phyloP scores from a whole-genome alignment of 768 basidiomycete species.

The Mycena rosella region DNA sequence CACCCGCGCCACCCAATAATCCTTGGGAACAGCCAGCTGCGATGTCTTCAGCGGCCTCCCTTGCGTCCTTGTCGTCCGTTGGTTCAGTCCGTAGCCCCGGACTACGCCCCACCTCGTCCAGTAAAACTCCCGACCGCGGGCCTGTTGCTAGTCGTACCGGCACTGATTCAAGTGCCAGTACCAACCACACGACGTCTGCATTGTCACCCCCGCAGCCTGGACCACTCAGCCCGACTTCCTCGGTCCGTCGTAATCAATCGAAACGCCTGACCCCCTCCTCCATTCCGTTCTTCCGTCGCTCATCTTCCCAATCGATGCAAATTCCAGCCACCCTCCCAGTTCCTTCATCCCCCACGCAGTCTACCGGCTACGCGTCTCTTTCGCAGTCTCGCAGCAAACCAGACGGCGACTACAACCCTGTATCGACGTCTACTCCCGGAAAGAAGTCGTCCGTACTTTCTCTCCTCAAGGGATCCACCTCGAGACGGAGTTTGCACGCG shows the following conservation, averaged over 20 bases:
- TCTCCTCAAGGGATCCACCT: constrained; percentile 86
- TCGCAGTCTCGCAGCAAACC: constrained; percentile 58
- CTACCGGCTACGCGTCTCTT: constrained; percentile 53
- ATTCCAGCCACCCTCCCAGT: constrained; percentile 60
- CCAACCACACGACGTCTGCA: constrained; percentile 68
- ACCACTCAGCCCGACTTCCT: constrained; percentile 81
- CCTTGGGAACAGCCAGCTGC: constrained; percentile 82
- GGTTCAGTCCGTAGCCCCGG: constrained; percentile 71
- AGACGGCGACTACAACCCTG: constrained; percentile 64
- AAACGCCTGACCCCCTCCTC: constrained; percentile 92
- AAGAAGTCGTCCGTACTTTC: constrained; percentile 90
- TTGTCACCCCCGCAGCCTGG: constrained; percentile 70
- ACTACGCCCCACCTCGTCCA: constrained; percentile 56
- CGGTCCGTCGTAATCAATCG: constrained; percentile 75
- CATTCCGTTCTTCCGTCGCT: constrained; percentile 94
- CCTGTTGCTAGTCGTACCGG: constrained; percentile 73
- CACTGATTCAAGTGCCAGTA: constrained; percentile 83
- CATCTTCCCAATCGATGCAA: constrained; percentile 90
- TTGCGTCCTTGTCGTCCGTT: constrained; percentile 80
- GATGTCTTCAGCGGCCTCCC: constrained; percentile 83
- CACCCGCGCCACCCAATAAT: constrained; percentile 51
- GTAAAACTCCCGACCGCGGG: constrained; percentile 74
- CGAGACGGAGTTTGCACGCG: constrained; percentile 82
- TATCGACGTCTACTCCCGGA: constrained; percentile 67
- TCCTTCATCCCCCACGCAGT: constrained; percentile 65